Evolutionary conservation across 441 rosid species (phyloP).

Genomic region (Eutrema salsugineum): DNA sequence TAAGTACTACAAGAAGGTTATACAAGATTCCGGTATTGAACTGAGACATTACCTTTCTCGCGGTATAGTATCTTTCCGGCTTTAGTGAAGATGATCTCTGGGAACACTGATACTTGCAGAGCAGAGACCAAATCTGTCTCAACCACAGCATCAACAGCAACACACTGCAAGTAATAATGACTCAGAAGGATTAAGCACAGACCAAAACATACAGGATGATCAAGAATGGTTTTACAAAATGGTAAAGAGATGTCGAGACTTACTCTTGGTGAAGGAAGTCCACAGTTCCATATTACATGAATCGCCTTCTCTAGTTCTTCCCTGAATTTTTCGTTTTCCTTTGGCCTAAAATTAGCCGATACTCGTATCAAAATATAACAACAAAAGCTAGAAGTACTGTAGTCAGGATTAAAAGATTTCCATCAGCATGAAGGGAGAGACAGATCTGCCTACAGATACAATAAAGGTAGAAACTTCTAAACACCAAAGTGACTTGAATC

Average conservation of each 20-base stretch:
- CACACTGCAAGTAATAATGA: constrained; percentile 49
- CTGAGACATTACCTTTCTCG: constrained; percentile 56
- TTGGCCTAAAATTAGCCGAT: constrained; percentile 48
- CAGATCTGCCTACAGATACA: background rate
- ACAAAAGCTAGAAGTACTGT: background rate
- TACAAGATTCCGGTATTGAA: background rate
- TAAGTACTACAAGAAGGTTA: background rate
- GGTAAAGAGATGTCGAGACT: constrained; percentile 14
- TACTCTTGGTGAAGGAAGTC: constrained; percentile 93
- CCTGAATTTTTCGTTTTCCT: constrained; percentile 58
- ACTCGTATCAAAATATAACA: background rate
- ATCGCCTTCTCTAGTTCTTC: constrained; percentile 81
- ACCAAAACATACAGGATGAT: background rate
- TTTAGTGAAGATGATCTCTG: constrained; percentile 85
- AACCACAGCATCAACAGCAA: constrained; percentile 83
- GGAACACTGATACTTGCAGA: constrained; percentile 67
- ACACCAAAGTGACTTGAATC: background rate
- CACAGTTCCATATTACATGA: constrained; percentile 83
- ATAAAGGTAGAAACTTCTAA: background rate
- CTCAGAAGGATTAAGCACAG: constrained; percentile 5
- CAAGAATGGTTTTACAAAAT: background rate
- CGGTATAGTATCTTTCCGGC: constrained; percentile 85
- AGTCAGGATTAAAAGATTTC: background rate
- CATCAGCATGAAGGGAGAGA: background rate
- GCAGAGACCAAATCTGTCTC: constrained; percentile 74